Conservation (phyloP, 2,329 filamentous ascomycete species). For the Massarina eburnea region DNA sequence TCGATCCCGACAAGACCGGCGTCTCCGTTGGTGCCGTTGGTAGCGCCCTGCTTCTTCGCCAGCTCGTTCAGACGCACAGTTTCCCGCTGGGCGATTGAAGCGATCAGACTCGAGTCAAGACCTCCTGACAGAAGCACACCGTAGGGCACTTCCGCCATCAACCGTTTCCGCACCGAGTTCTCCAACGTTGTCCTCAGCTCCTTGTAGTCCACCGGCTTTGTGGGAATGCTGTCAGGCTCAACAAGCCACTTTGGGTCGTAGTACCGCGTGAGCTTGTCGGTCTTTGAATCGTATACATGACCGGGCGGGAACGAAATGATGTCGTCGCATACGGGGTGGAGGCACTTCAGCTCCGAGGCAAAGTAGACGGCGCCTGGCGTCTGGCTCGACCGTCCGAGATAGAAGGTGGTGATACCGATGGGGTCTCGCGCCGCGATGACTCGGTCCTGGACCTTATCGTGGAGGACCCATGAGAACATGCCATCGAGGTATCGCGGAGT, state of each 20-base stretch:
- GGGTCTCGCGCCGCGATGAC: constrained; percentile 93
- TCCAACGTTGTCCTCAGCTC: constrained; percentile 79
- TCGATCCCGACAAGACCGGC: constrained; percentile 81
- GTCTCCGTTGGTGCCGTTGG: constrained; percentile 51
- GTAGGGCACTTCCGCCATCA: constrained; percentile 99
- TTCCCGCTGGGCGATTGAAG: constrained; percentile 92
- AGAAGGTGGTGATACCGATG: constrained; percentile 95
- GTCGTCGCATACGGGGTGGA: constrained; percentile 92
- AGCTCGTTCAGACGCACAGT: constrained; percentile 74
- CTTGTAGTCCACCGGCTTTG: constrained; percentile 80
- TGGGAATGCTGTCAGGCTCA: constrained; percentile 77
- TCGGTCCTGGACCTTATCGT: constrained; percentile 92
- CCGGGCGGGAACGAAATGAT: constrained; percentile 93
- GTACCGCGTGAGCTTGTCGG: constrained; percentile 80
- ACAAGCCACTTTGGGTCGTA: constrained; percentile 87
- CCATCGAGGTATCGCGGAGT: constrained; percentile 93
- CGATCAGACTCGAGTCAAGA: constrained; percentile 92
- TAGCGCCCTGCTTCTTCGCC: constrained; percentile 51
- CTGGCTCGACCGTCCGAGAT: constrained; percentile 84
- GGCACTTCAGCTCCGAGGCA: constrained; percentile 92
- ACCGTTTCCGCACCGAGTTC: constrained; percentile 87
- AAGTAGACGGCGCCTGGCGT: constrained; percentile 89
- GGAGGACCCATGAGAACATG: constrained; percentile 99
- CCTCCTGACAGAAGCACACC: constrained; percentile 94
- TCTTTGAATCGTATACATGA: constrained; percentile 94